These are phyloP conservation scores for Centella asiatica DNA, from an alignment of 129 eudicot species.

Conservation along the genomic window DNA sequence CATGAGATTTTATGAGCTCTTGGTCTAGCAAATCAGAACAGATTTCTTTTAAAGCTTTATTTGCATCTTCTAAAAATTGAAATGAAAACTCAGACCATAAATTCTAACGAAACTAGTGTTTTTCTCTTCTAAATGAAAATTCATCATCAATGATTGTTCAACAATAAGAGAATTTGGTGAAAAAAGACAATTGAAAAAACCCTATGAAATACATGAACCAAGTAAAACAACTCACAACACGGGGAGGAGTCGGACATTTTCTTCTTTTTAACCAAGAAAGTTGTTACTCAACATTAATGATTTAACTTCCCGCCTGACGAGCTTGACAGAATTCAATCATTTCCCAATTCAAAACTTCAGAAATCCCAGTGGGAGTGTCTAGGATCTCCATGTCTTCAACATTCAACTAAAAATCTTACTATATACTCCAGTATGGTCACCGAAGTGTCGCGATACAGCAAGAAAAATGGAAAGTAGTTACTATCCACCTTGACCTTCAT, in stretches of 20 bases:
- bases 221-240: neutral
- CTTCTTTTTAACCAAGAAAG: too few species aligned
- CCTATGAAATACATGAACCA: neutral
- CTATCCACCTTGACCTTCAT: slow-evolving; percentile 38
- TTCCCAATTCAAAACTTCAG: neutral
- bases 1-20: too few species aligned
- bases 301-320: neutral
- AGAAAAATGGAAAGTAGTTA: neutral
- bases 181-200: neutral
- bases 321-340: neutral
- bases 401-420: neutral
- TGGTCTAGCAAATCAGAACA: too few species aligned
- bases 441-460: neutral
- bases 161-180: neutral
- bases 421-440: neutral
- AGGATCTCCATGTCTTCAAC: neutral
- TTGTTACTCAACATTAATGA: slow-evolving; percentile 1
- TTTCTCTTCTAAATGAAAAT: too few species aligned
- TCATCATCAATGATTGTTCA: too few species aligned
- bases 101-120: too few species aligned
- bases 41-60: too few species aligned
- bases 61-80: too few species aligned
- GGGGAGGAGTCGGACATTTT: neutral
- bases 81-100: too few species aligned
- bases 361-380: neutral